Evolutionary conservation across 2,329 filamentous ascomycete genomes (phyloP), one percentile per base, ranked within the genome.

Genomic region (Trichophyton verrucosum): DNA sequence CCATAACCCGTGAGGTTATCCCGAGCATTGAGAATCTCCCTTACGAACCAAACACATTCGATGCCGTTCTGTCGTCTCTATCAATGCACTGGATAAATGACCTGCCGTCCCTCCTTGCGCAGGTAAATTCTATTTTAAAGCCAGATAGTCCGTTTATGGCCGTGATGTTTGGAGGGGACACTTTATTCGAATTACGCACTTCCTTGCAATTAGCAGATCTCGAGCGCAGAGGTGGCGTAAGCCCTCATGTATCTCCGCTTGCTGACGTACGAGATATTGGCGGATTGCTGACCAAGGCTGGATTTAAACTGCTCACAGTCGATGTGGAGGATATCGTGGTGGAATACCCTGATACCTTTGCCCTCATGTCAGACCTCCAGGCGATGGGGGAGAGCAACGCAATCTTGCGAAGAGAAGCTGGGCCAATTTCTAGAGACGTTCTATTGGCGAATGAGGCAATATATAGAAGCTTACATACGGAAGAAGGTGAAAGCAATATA

Each of bases 31-130:
- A 91, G 72, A 81, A 82, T 2, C 77, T 96, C 0, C 89, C 90
- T 0, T 96, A 86, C 71, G 82, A 83, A 56, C 77, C 87, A 3
- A 82, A 85, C 65, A 84, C 86, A 2, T 97, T 96, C 72, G 91
- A 97, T 72, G 84, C 95, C 4, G 89, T 96, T 9, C 78, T 99
- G 64, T 95, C 89, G 71, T 95, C 88, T 61, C 77, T 96, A 62
- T 91, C 88, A 61, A 79, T 99, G 71, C 94, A 99, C 75, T 99
- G 94, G 94, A 88, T 96, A 79, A 99, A 99, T 72, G 90, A 99
- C 73, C 82, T 99, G 3, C 94, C 94, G 0, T 88, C 87, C 0
- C 78, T 95, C 9, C 81, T 99, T 1, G 80, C 85, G 1, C 89
- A 95, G 70, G 87, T 96, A 71, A 95, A 96, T 77, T 82, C 83